Evolutionary conservation across 2,329 filamentous ascomycete genomes (phyloP).

Genomic region (Colletotrichum lini): DNA sequence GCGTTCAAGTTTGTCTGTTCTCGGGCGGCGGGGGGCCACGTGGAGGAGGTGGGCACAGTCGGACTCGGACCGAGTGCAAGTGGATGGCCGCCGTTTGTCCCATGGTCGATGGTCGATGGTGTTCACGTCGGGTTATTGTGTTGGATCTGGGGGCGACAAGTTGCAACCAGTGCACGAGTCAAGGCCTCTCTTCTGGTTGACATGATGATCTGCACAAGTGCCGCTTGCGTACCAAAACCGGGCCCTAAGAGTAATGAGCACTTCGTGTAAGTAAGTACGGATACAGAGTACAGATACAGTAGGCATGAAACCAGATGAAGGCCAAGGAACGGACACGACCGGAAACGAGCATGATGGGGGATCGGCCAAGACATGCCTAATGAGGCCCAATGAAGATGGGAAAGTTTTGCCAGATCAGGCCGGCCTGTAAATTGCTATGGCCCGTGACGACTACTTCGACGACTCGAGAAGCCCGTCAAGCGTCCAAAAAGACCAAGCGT

Average conservation of each 20-base stretch:
- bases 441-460: too few relatives aligned
- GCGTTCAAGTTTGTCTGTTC: slow-evolving; percentile 14
- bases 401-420: slow-evolving; percentile 15
- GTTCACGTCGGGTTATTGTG: background rate
- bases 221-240: slow-evolving; percentile 3
- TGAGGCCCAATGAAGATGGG: slow-evolving; percentile 12
- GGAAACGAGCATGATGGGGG: background rate
- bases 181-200: background rate
- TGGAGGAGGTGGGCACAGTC: slow-evolving; percentile 30
- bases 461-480: too few relatives aligned
- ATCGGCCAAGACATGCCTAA: slow-evolving; percentile 1
- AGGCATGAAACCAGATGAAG: slow-evolving; percentile 12
- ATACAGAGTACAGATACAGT: too few relatives aligned
- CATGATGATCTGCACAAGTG: background rate
- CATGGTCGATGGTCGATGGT: background rate
- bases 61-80: slow-evolving; percentile 20
- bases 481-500: background rate
- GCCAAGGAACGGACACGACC: slow-evolving; percentile 12
- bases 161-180: slow-evolving; percentile 24
- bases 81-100: slow-evolving; percentile 13
- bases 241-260: background rate
- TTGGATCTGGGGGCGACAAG: background rate
- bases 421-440: background rate
- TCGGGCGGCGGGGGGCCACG: slow-evolving; percentile 33
- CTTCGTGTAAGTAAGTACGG: background rate